These are phyloP conservation scores for Saccharomyces pastorianus DNA, from an alignment of 1,139 yeast genomes.

Conservation along the genomic window DNA sequence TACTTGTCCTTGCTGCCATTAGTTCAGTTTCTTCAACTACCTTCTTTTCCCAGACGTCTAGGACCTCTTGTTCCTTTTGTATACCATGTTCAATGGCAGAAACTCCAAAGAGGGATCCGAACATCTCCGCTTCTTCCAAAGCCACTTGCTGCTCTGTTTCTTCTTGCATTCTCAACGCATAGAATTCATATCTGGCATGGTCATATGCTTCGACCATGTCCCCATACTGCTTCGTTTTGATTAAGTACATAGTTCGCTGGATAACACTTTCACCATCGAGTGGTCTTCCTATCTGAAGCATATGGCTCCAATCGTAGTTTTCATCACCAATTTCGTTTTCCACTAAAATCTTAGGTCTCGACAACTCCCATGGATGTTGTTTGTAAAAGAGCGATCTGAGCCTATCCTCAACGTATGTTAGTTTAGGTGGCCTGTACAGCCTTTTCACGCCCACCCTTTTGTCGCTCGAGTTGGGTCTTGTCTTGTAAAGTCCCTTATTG, in stretches of 20 bases:
- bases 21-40: constrained; percentile 56
- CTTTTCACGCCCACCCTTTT: constrained; percentile 31
- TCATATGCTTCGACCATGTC: constrained; percentile 66
- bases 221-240: constrained; percentile 37
- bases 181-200: constrained; percentile 79
- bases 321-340: constrained; percentile 55
- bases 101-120: constrained; percentile 64
- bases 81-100: constrained; percentile 61
- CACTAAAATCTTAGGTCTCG: constrained; percentile 80
- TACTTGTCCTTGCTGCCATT: constrained; percentile 38
- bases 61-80: constrained; percentile 58
- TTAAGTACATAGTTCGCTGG: constrained; percentile 74
- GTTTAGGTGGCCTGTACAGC: constrained; percentile 50
- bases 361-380: constrained; percentile 97
- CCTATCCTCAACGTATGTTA: constrained; percentile 72
- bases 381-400: constrained; percentile 72
- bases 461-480: constrained; percentile 37
- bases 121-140: constrained; percentile 78
- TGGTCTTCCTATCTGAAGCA: constrained; percentile 63
- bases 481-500: constrained; percentile 38
- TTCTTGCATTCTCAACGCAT: constrained; percentile 74
- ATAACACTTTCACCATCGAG: constrained; percentile 93
- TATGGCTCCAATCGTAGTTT: constrained; percentile 64
- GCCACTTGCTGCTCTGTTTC: constrained; percentile 70
- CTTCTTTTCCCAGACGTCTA: constrained; percentile 65